These are phyloP conservation scores for Candida sakaeoensis DNA, from an alignment of 805 yeast genomes.

Conservation along the genomic window DNA sequence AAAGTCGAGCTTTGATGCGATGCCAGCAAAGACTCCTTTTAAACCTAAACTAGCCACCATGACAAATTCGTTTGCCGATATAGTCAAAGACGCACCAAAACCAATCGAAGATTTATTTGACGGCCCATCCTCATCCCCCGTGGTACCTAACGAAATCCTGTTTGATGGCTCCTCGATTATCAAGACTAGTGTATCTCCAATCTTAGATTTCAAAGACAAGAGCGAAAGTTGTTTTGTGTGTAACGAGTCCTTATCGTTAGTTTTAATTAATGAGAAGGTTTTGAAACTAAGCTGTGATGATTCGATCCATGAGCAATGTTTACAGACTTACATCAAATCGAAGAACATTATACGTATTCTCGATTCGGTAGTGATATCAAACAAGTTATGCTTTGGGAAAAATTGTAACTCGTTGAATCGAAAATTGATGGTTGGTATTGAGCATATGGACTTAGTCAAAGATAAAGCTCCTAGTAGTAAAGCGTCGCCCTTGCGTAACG, in stretches of 20 bases:
- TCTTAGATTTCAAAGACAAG: conserved; percentile 2
- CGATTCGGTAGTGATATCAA: neutral
- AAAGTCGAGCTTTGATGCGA: neutral
- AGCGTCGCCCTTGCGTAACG: conserved; percentile 6
- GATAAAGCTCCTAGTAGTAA: neutral
- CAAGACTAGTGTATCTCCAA: conserved; percentile 6
- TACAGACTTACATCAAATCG: conserved; percentile 23
- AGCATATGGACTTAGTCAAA: conserved; percentile 1
- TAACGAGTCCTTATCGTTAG: conserved; percentile 45
- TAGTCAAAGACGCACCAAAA: conserved; percentile 6
- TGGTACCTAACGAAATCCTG: neutral
- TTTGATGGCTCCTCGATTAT: conserved; percentile 11
- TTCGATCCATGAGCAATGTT: conserved; percentile 56
- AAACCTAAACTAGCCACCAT: too few species aligned
- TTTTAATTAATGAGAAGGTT: conserved; percentile 41
- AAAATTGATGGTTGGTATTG: conserved; percentile 4
- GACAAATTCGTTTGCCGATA: conserved; percentile 4
- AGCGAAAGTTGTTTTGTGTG: conserved; percentile 45
- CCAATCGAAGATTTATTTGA: neutral
- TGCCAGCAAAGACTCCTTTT: neutral
- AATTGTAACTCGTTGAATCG: conserved; percentile 4
- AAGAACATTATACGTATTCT: neutral
- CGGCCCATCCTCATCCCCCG: conserved; percentile 5
- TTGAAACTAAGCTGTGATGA: conserved; percentile 54
- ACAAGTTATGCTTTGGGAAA: conserved; percentile 6